Evolutionary conservation across 73 alveolate species (phyloP).

Genomic region (Paramecium sexaurelia): DNA sequence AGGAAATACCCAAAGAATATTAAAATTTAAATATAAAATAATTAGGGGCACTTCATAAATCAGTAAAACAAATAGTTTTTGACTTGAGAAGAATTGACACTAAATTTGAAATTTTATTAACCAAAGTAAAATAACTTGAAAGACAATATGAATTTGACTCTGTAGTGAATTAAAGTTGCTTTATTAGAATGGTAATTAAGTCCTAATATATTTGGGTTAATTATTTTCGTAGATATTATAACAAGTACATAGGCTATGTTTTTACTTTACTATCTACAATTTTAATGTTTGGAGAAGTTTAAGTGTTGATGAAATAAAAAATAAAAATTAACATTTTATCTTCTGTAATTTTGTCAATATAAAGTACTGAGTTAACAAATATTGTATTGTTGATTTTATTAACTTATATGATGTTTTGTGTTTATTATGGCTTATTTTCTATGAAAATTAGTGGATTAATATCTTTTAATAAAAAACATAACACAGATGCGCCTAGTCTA

Average conservation of each 20-base stretch:
- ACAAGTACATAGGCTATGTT: background rate
- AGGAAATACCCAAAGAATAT: background rate
- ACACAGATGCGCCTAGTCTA: constrained; percentile 21
- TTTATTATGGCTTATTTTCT: constrained; percentile 2
- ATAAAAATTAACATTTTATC: background rate
- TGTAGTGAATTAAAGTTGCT: background rate
- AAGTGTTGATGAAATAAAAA: background rate
- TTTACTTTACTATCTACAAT: constrained; percentile 10
- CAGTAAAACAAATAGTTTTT: background rate
- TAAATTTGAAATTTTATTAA: constrained; percentile 3
- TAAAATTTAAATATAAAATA: background rate
- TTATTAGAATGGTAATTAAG: background rate
- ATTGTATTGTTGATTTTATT: background rate
- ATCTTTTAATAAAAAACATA: background rate
- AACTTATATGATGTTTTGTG: constrained; percentile 16
- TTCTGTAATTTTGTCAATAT: background rate
- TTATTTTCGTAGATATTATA: constrained; percentile 23
- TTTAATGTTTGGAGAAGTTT: constrained; percentile 49
- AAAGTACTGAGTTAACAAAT: background rate
- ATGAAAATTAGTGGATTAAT: constrained; percentile 20
- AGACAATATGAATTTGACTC: constrained; percentile 2
- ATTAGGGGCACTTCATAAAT: constrained; percentile 46
- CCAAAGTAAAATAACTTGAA: background rate
- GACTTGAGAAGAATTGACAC: constrained; percentile 39
- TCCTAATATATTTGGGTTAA: constrained; percentile 31